Evolutionary conservation across 2,329 filamentous ascomycete genomes (phyloP), one percentile per base, ranked within the genome.

Genomic region (Apiospora kogelbergensis): DNA sequence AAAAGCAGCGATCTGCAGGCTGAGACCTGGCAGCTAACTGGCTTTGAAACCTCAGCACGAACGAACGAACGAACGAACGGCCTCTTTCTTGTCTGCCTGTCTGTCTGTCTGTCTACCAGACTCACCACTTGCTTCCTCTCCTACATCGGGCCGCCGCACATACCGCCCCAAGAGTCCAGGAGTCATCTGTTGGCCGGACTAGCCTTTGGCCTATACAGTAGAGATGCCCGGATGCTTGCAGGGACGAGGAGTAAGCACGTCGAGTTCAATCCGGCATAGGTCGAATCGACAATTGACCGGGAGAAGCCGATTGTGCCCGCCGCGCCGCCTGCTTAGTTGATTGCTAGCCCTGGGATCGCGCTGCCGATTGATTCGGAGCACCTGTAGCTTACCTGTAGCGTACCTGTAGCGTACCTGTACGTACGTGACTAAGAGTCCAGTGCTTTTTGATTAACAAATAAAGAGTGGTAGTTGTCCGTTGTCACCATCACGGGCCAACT

Each of bases 11-110:
- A 82, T 82, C 79, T 77, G 68, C 81, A 76, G 76, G 74, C 78
- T 83, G 81, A 83, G 78, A 83, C 81, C 78, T 46, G 72, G 73
- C 71, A 78, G 76, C 74, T 75, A 78, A 76, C 74, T 75, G 74
- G 77, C 77, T 77, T 77, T 82, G 80, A 82, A 82, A 83, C 80
- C 74, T 72, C 73, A 42, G n/a, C 20, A 44, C 26, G 11, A 44
- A 65, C 63, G n/a, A 41, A 41, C 40, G 9, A 41, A 41, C 40
- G 40, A 41, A 41, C 40, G 40, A 42, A 42, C 40, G 40, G 40
- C 40, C 13, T 22, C n/a, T 24, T 45, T 42, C 63, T 20, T 44
- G 22, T 44, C 40, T 30, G 48, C 17, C 48, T 22, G 11, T n/a
- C 48, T 57, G 48, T 41, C 40, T 41, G 11, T 13, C 40, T 41